Base-by-base conservation (phyloP, 1,284 basidiomycete genomes). In the Puccinia hordei region DNA sequence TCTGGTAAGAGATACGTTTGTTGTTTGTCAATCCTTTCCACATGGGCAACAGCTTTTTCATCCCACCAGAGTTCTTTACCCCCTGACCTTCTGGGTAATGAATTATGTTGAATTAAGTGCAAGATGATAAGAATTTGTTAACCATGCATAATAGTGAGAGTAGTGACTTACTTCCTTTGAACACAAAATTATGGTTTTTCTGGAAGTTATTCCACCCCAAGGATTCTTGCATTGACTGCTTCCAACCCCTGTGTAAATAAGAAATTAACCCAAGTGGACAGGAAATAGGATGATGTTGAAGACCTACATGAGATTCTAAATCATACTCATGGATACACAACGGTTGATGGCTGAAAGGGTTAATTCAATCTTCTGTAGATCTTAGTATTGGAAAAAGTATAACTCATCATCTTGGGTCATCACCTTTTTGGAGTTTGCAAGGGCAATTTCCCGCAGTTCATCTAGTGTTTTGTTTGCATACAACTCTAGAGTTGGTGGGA, bases 131-230 rank as follows among this genome's bases (percentile, higher is more conserved):
- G 12, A 30, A 15, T 3, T 24, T n/a, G n/a, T n/a, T n/a, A n/a
- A n/a, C 2, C 10, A 33, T 10, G 30, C 27, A 15, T n/a, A n/a
- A n/a, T n/a, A n/a, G n/a, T n/a, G n/a, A n/a, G n/a, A 61, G 10
- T 17, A 61, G 9, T n/a, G 10, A 27, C 65, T 66, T n/a, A 66
- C 65, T n/a, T 2, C 65, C 65, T 17, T 66, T n/a, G 38, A 66
- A 66, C 1, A 66, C 0, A 10, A n/a, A 2, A 1, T 19, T 10
- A 27, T 66, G 22, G 17, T 66, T 44, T 22, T 8, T 66, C 44
- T 66, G n/a, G n/a, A n/a, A n/a, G n/a, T n/a, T n/a, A n/a, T n/a
- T n/a, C n/a, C n/a, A n/a, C n/a, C n/a, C n/a, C n/a, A n/a, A n/a
- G n/a, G n/a, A n/a, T n/a, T n/a, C n/a, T n/a, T n/a, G n/a, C n/a